Evolutionary conservation across 2,329 filamentous ascomycete genomes (phyloP).

Genomic region (Verticillium isaacii): DNA sequence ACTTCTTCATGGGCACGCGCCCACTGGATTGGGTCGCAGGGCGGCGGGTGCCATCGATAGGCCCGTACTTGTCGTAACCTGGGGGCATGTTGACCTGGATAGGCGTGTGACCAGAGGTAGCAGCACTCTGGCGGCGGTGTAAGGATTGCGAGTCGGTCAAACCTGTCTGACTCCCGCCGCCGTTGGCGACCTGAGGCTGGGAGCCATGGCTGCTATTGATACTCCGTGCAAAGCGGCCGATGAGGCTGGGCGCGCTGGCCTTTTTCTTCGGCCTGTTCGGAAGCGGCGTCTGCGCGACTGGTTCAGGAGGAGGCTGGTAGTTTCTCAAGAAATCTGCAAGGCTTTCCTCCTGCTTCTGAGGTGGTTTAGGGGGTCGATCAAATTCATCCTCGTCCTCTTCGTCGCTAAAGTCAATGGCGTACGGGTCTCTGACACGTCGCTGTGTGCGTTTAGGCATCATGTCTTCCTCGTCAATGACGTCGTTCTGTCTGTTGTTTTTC

Average conservation of each 20-base stretch:
- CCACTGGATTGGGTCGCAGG: slow-evolving; percentile 18
- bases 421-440: slow-evolving; percentile 78
- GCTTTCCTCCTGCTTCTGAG: slow-evolving; percentile 55
- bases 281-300: slow-evolving; percentile 27
- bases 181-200: slow-evolving; percentile 8
- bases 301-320: slow-evolving; percentile 58
- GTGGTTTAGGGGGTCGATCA: slow-evolving; percentile 30
- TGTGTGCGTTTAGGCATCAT: slow-evolving; percentile 68
- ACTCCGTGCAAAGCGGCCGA: slow-evolving; percentile 49
- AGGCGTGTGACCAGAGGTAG: slow-evolving; percentile 41
- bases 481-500: slow-evolving; percentile 30
- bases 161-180: slow-evolving; percentile 14
- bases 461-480: slow-evolving; percentile 43
- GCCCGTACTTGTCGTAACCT: slow-evolving; percentile 33
- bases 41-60: slow-evolving; percentile 18
- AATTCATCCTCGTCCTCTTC: slow-evolving; percentile 55
- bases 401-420: slow-evolving; percentile 82
- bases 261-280: slow-evolving; percentile 54
- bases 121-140: slow-evolving; percentile 31
- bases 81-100: slow-evolving; percentile 45
- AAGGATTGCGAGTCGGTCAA: slow-evolving; percentile 27
- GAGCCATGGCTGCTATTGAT: slow-evolving; percentile 22
- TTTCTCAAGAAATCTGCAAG: slow-evolving; percentile 70
- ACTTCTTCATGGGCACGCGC: slow-evolving; percentile 52
- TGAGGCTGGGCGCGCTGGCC: slow-evolving; percentile 56